Percentiles rank a stretch among this genome's conserved stretches.
These are phyloP conservation scores for Arbutus unedo DNA, from an alignment of 148 eudicot genomes.

Conservation along the genomic window DNA sequence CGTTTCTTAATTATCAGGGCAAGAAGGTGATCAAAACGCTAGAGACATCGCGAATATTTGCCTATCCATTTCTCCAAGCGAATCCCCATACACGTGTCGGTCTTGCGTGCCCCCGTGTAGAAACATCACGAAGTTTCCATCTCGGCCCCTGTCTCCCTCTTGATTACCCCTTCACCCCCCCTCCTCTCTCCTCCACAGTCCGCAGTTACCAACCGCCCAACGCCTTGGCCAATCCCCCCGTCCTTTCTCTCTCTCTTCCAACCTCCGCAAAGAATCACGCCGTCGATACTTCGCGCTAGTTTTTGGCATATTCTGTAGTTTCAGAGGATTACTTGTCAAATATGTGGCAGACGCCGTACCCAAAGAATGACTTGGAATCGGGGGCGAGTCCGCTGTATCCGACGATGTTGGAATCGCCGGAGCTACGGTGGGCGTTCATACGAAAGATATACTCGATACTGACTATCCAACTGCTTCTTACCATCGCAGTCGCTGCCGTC, in stretches of 20 bases:
- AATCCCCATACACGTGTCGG: too few species aligned
- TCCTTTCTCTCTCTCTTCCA: background rate
- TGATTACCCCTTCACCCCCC: conserved; percentile 5
- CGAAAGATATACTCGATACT: conserved; percentile 72
- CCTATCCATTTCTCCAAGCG: too few species aligned
- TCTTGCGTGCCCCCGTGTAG: background rate
- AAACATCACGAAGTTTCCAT: conserved; percentile 1
- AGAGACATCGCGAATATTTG: background rate
- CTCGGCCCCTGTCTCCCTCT: background rate
- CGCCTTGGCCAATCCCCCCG: background rate
- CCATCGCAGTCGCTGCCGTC: conserved; percentile 61
- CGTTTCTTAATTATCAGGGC: too few species aligned
- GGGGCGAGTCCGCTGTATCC: conserved; percentile 49
- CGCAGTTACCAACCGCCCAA: background rate
- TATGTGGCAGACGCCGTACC: conserved; percentile 24
- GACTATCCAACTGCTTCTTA: conserved; percentile 58
- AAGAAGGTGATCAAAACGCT: background rate
- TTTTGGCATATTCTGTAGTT: background rate
- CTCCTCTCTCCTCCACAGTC: background rate
- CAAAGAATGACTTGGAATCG: conserved; percentile 46
- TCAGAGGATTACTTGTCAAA: background rate
- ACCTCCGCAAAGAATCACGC: background rate
- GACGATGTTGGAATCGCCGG: conserved; percentile 47
- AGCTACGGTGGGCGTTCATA: conserved; percentile 65
- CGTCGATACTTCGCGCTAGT: background rate